Evolutionary conservation across 2,329 filamentous ascomycete species (phyloP).

Genomic region (Aspergillus sergii): DNA sequence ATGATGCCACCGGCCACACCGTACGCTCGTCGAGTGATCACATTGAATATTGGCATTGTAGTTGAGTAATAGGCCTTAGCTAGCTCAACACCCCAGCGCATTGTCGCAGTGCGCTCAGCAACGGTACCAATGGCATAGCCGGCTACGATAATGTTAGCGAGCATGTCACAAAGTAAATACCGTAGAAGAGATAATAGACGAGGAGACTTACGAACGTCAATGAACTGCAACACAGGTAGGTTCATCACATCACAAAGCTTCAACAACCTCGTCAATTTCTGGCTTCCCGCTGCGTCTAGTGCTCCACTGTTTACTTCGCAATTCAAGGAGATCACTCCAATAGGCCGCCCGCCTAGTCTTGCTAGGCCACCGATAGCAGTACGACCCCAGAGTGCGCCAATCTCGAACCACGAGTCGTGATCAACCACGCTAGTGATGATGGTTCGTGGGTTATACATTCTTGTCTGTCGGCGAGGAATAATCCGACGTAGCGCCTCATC

Average conservation of each 20-base stretch:
- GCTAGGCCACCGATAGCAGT: constrained; percentile 65
- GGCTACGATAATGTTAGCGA: constrained; percentile 30
- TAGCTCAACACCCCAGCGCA: constrained; percentile 65
- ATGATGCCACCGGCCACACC: constrained; percentile 68
- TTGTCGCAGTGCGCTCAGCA: constrained; percentile 64
- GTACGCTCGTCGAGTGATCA: constrained; percentile 63
- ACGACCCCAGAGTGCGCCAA: constrained; percentile 64
- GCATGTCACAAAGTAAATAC: neutral
- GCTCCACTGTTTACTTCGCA: constrained; percentile 65
- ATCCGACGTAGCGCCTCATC: constrained; percentile 56
- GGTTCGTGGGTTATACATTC: constrained; percentile 63
- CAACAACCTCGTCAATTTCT: constrained; percentile 62
- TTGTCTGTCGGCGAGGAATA: constrained; percentile 59
- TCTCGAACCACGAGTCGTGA: constrained; percentile 62
- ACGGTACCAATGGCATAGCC: constrained; percentile 67
- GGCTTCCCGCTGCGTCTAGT: constrained; percentile 61
- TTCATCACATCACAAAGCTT: constrained; percentile 70
- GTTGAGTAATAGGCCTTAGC: constrained; percentile 65
- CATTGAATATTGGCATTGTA: constrained; percentile 64
- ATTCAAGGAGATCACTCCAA: constrained; percentile 63
- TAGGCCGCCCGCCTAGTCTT: constrained; percentile 57
- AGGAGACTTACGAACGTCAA: constrained; percentile 56
- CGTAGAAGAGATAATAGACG: neutral
- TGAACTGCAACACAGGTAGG: constrained; percentile 64
- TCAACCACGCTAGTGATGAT: constrained; percentile 63